phyloP scores from a whole-genome alignment of 805 yeast genomes.

The Candida golubevii region DNA sequence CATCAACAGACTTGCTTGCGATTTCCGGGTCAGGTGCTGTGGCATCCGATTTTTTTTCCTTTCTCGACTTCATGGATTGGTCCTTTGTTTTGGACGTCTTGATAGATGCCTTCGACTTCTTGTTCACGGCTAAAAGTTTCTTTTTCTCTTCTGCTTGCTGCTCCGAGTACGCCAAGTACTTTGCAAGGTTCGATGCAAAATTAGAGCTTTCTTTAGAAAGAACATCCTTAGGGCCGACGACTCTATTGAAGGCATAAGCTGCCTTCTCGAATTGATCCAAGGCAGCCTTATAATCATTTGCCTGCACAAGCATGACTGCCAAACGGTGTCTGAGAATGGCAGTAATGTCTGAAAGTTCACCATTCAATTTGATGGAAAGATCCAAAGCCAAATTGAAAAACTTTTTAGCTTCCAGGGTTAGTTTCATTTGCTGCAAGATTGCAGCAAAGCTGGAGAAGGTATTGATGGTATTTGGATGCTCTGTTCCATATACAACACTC shows the following conservation, averaged over 20 bases:
- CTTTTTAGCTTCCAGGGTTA: constrained; percentile 44
- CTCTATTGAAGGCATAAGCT: constrained; percentile 48
- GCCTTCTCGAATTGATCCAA: constrained; percentile 54
- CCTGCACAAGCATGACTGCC: constrained; percentile 47
- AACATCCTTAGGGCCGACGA: constrained; percentile 64
- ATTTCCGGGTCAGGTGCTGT: constrained; percentile 46
- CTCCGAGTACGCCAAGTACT: constrained; percentile 44
- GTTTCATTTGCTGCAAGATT: constrained; percentile 51
- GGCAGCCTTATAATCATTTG: constrained; percentile 52
- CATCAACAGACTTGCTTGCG: constrained; percentile 66
- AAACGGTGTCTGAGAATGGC: constrained; percentile 65
- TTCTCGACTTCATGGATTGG: constrained; percentile 18
- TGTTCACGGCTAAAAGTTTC: constrained; percentile 18
- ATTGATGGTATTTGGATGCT: constrained; percentile 68
- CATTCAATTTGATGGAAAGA: constrained; percentile 49
- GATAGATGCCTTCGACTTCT: constrained; percentile 19
- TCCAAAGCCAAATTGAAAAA: constrained; percentile 53
- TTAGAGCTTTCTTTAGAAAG: constrained; percentile 63
- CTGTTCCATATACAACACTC: constrained; percentile 52
- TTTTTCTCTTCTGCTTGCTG: constrained; percentile 32
- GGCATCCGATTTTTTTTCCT: constrained; percentile 11
- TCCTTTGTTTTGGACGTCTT: constrained; percentile 10
- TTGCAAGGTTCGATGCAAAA: constrained; percentile 57
- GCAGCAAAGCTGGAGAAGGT: constrained; percentile 59
- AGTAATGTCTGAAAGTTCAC: constrained; percentile 54